Percentiles rank a stretch among this genome's conserved stretches.
Evolutionary conservation across 2,329 filamentous ascomycete genomes (phyloP).

Genomic region (Scorias spongiosa): DNA sequence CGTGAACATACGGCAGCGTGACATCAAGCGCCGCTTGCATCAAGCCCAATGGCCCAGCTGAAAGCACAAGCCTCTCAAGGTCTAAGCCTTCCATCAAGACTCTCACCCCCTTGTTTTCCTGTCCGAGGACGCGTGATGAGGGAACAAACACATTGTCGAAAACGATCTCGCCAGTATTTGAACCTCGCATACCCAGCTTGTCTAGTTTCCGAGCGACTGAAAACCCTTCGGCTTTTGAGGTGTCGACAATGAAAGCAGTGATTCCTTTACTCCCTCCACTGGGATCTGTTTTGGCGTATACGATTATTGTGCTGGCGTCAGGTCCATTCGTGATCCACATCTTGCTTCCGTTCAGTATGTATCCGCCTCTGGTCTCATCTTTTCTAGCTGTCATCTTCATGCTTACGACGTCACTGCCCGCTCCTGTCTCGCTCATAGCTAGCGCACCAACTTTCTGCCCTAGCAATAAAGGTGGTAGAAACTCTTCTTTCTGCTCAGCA

Average conservation of each 20-base stretch:
- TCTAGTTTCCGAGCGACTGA: constrained; percentile 80
- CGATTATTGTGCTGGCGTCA: constrained; percentile 79
- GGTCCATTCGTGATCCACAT: constrained; percentile 99
- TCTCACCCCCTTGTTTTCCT: constrained; percentile 65
- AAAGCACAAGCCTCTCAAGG: constrained; percentile 81
- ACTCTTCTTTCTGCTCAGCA: constrained; percentile 61
- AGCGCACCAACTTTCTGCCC: constrained; percentile 73
- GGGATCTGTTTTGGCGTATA: constrained; percentile 92
- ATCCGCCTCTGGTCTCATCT: constrained; percentile 61
- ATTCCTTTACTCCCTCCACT: constrained; percentile 74
- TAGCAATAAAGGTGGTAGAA: constrained; percentile 65
- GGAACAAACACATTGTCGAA: constrained; percentile 89
- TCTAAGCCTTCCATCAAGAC: constrained; percentile 96
- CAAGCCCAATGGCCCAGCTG: constrained; percentile 76
- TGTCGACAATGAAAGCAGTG: constrained; percentile 82
- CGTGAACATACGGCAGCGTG: constrained; percentile 75
- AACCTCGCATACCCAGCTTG: constrained; percentile 96
- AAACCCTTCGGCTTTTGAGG: constrained; percentile 55
- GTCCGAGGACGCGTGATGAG: constrained; percentile 62
- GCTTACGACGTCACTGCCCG: constrained; percentile 84
- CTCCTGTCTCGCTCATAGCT: constrained; percentile 87
- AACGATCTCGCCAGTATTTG: constrained; percentile 85
- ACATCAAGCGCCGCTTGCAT: constrained; percentile 89
- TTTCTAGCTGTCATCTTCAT: constrained; percentile 73
- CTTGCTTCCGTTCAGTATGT: constrained; percentile 74